These are phyloP conservation scores for Agapanthus africanus DNA, from an alignment of 106 monocot genomes.

Conservation along the genomic window DNA sequence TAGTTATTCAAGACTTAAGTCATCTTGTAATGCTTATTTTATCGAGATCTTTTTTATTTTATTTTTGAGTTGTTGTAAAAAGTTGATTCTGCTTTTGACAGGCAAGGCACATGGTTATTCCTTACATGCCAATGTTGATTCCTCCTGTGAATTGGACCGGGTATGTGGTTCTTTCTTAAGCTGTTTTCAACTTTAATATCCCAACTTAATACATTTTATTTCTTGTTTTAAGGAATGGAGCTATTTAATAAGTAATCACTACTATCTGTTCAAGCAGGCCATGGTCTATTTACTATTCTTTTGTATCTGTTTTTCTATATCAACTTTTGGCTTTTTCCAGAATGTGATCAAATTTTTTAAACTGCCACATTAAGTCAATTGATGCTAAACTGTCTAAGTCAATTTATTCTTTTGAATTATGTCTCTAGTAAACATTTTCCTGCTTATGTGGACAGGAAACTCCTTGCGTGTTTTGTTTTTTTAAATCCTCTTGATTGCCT, in stretches of 20 bases:
- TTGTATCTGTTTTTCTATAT: not conserved
- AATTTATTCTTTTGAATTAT: not conserved
- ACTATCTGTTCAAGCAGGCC: not conserved
- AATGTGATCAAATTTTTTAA: not conserved
- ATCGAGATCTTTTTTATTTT: not conserved
- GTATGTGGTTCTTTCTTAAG: slow-evolving; percentile 29
- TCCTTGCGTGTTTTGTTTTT: no score
- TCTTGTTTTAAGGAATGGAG: no score
- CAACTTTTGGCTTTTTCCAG: not conserved
- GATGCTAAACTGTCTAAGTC: not conserved
- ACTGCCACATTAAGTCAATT: not conserved
- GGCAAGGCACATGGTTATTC: slow-evolving; percentile 95
- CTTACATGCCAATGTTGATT: slow-evolving; percentile 96
- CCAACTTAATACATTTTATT: not conserved
- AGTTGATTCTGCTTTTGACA: slow-evolving; percentile 24
- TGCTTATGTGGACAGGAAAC: not conserved
- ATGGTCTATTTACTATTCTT: not conserved
- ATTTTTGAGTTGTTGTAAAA: not conserved
- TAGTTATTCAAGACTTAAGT: not conserved
- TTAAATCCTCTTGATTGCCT: no score
- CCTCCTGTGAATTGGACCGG: slow-evolving; percentile 86
- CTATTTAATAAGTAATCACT: not conserved
- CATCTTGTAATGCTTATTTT: slow-evolving; percentile 7
- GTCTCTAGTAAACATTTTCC: not conserved
- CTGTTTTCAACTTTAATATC: not conserved